Conservation (phyloP, 2,329 filamentous ascomycete genomes). For the Penicillium sp. region DNA sequence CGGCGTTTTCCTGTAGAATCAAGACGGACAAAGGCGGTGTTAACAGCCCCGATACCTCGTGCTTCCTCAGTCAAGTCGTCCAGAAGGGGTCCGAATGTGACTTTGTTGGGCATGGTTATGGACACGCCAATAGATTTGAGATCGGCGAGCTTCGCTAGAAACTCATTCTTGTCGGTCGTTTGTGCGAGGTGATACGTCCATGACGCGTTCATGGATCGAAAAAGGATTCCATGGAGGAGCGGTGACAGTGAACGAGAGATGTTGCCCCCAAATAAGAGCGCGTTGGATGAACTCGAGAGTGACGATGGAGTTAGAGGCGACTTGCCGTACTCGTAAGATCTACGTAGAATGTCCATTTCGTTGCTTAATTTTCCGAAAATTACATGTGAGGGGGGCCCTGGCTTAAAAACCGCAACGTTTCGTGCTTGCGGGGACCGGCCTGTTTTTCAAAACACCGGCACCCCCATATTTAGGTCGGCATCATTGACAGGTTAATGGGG, state of each 20-base stretch:
- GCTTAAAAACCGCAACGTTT: not conserved
- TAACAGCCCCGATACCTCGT: conserved; percentile 17
- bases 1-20: conserved; percentile 32
- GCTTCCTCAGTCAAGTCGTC: conserved; percentile 67
- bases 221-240: conserved; percentile 9
- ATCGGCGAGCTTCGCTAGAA: conserved; percentile 34
- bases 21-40: conserved; percentile 44
- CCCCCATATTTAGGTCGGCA: not conserved
- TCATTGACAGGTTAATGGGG: not conserved
- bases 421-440: not conserved
- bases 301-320: conserved; percentile 8
- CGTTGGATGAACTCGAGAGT: not conserved
- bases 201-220: conserved; percentile 24
- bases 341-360: conserved; percentile 10
- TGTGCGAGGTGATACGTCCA: conserved; percentile 5
- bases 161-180: conserved; percentile 6
- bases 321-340: conserved; percentile 12
- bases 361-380: not conserved
- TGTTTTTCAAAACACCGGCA: not conserved
- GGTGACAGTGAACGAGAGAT: conserved; percentile 14
- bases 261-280: conserved; percentile 10
- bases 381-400: not conserved
- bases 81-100: conserved; percentile 67
- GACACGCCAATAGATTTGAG: conserved; percentile 54
- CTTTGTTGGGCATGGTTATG: conserved; percentile 79